Base-by-base conservation (phyloP, 1,284 basidiomycete species). In the Grifola frondosa region DNA sequence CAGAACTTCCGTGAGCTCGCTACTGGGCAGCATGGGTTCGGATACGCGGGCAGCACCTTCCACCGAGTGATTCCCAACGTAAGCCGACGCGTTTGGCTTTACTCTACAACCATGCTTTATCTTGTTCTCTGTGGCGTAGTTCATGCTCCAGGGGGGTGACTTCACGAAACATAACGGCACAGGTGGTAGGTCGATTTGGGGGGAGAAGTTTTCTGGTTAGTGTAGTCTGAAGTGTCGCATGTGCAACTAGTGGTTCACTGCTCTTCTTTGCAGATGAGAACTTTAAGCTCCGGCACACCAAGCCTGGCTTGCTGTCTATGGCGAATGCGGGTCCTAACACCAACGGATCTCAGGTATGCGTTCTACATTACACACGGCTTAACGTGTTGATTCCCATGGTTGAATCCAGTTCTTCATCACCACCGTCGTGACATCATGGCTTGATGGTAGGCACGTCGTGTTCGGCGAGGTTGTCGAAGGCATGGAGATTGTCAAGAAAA, bases 131-230 rank as follows among this genome's bases (percentile, higher is more conserved):
- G 12, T 19, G 7, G 19, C n/a, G 3, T 51, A 85, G 80, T 92
- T 92, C 70, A 92, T 92, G 91, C 65, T 91, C 39, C 90, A 93
- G 63, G 87, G 87, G 13, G 87, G 87, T 33, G 86, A 89, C 67
- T 87, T 89, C 62, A 87, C 83, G 16, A 62, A 52, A 32, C 56
- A 57, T 36, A 57, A 58, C 37, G 61, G 63, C 17, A 65, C 93
- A 0, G 96, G 96, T 31, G 91, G 91, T 25, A 82, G 85, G 60
- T 91, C 85, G 13, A 97, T 98, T 60, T 98, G 96, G 53, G 96
- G 95, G 13, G 75, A 81, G 48, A 86, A 83, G 56, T 91, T 88
- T 57, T 49, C 65, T 25, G 87, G 86, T 88, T 44, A 20, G 75
- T 68, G 9, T 29, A 13, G 7, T 32, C 8, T n/a, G n/a, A n/a